phyloP scores from a whole-genome alignment of 495 filamentous ascomycete species.

The Neurospora discreta region DNA sequence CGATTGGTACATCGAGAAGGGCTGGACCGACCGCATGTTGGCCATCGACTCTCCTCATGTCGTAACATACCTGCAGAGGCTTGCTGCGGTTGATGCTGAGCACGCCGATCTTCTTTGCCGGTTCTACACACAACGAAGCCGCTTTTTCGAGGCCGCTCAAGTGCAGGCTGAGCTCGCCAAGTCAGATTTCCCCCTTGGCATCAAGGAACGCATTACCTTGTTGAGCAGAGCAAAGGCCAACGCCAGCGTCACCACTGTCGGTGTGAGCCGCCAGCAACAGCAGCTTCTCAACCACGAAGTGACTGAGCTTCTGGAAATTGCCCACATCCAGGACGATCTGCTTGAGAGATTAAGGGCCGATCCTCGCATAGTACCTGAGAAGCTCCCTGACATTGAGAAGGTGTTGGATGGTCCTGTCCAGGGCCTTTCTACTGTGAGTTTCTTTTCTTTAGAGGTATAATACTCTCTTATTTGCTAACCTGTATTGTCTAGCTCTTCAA shows the following conservation, averaged over 20 bases:
- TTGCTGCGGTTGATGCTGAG: constrained; percentile 51
- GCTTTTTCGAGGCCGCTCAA: constrained; percentile 72
- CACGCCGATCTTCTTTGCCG: constrained; percentile 89
- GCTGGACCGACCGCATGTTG: constrained; percentile 73
- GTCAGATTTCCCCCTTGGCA: constrained; percentile 60
- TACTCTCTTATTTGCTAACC: constrained; percentile 12
- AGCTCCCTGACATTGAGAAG: constrained; percentile 46
- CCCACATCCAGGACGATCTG: constrained; percentile 89
- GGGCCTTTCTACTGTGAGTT: constrained; percentile 59
- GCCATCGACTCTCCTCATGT: constrained; percentile 74
- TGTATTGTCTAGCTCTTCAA: constrained; percentile 66
- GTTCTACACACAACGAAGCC: constrained; percentile 69
- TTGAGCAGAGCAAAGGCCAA: constrained; percentile 81
- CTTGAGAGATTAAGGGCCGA: constrained; percentile 70
- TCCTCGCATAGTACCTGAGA: constrained; percentile 47
- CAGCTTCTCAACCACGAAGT: constrained; percentile 73
- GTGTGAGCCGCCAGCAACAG: constrained; percentile 60
- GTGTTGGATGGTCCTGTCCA: constrained; percentile 65
- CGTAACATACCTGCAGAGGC: constrained; percentile 71
- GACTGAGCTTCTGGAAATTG: constrained; percentile 78
- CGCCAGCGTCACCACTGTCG: constrained; percentile 61
- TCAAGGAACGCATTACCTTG: constrained; percentile 77
- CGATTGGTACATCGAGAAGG: constrained; percentile 85
- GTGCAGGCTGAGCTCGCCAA: constrained; percentile 78
- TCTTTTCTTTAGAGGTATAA: not conserved